Evolutionary conservation across 495 filamentous ascomycete genomes (phyloP).

Genomic region (Penicillium bialowiezense): DNA sequence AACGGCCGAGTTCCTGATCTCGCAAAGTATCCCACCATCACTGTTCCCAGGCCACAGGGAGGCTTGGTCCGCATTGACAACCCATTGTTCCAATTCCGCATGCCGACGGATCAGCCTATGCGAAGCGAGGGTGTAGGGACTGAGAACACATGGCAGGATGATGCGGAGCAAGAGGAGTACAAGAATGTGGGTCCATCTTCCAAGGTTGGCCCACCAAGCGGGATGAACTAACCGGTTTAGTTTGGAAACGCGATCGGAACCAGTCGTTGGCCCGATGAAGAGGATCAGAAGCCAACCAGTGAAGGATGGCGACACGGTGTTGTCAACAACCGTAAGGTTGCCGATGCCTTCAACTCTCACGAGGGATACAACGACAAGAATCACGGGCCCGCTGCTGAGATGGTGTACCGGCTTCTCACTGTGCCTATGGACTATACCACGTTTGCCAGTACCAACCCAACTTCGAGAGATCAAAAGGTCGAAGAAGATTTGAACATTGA

Average conservation of each 20-base stretch:
- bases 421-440: constrained; percentile 14
- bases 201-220: too few relatives aligned
- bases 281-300: constrained; percentile 3
- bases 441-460: constrained; percentile 31
- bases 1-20: constrained; percentile 32
- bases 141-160: constrained; percentile 7
- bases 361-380: constrained; percentile 4
- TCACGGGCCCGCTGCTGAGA: constrained; percentile 6
- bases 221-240: background rate
- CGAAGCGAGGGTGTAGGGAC: constrained; percentile 3
- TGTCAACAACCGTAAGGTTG: constrained; percentile 8
- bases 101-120: constrained; percentile 10
- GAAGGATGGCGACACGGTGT: constrained; percentile 9
- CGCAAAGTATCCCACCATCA: constrained; percentile 34
- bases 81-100: constrained; percentile 23
- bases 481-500: constrained; percentile 35
- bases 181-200: constrained; percentile 12
- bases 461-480: constrained; percentile 4
- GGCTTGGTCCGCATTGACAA: constrained; percentile 19
- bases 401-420: constrained; percentile 8
- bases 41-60: constrained; percentile 14
- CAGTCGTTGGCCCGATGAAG: constrained; percentile 8
- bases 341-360: constrained; percentile 5
- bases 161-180: constrained; percentile 29
- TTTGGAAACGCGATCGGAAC: constrained; percentile 9